A percentile compares a stretch with the other conserved stretches of the same genome.
These are phyloP conservation scores for Dillenia turbinata DNA, from an alignment of 164 flowering plant species.

Conservation along the genomic window DNA sequence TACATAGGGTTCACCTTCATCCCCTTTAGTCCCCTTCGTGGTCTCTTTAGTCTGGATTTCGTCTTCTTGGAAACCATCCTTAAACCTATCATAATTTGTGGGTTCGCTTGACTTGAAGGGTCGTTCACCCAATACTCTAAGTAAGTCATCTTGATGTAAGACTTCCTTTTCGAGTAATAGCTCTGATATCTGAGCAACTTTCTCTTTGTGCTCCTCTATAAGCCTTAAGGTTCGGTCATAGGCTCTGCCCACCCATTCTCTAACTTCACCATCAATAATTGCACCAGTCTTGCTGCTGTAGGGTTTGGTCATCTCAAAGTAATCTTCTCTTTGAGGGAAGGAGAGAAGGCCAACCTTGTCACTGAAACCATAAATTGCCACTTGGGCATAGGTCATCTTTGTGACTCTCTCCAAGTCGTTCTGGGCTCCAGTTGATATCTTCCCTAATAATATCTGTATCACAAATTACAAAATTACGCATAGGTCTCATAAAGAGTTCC, in stretches of 20 bases:
- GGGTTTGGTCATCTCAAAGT: constrained; percentile 75
- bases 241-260: constrained; percentile 88
- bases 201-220: constrained; percentile 70
- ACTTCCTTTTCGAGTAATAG: constrained; percentile 64
- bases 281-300: constrained; percentile 91
- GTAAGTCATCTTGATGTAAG: constrained; percentile 62
- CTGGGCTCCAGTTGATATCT: constrained; percentile 93
- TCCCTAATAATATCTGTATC: constrained; percentile 77
- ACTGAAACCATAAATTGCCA: constrained; percentile 87
- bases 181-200: constrained; percentile 56
- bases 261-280: constrained; percentile 78
- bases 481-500: too few relatives aligned
- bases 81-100: constrained; percentile 62
- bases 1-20: neutral
- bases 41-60: constrained; percentile 9
- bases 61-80: constrained; percentile 44
- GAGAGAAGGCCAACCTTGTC: constrained; percentile 92
- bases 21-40: constrained; percentile 10
- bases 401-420: constrained; percentile 95
- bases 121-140: constrained; percentile 48
- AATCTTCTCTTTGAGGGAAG: constrained; percentile 77
- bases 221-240: constrained; percentile 61
- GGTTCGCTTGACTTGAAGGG: constrained; percentile 46
- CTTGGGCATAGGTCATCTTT: constrained; percentile 92
- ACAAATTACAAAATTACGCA: neutral